phyloP scores from a whole-genome alignment of 2,329 filamentous ascomycete species.

The Didymella arachidicola region DNA sequence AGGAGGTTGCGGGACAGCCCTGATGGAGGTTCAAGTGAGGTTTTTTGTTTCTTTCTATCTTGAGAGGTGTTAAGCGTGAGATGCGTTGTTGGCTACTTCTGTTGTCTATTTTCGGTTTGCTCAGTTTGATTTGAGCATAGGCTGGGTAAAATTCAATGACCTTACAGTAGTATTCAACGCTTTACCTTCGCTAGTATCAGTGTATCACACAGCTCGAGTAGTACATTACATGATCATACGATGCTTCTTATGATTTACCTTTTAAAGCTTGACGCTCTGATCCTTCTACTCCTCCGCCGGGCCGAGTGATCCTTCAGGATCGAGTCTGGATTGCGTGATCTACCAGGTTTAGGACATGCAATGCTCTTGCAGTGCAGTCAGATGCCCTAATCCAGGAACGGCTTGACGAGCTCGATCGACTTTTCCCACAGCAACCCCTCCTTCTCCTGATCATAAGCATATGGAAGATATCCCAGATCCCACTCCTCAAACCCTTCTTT shows the following conservation, averaged over 20 bases:
- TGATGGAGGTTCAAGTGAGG: background rate
- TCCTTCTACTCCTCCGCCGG: background rate
- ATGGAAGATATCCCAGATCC: background rate
- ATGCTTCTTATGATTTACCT: background rate
- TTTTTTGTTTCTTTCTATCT: background rate
- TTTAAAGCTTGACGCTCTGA: background rate
- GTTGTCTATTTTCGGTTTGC: background rate
- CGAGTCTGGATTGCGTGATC: background rate
- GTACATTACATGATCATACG: background rate
- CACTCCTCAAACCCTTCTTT: background rate
- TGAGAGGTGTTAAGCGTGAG: too few species aligned
- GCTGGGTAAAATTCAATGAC: background rate
- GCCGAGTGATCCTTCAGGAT: background rate
- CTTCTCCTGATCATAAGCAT: background rate
- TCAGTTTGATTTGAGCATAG: background rate
- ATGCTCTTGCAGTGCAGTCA: background rate
- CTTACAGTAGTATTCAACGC: background rate
- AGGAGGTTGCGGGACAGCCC: slow-evolving; percentile 4
- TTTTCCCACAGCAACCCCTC: background rate
- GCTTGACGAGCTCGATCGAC: background rate
- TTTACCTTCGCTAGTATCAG: background rate
- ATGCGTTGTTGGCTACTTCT: background rate
- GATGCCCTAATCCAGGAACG: background rate
- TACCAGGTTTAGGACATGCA: background rate
- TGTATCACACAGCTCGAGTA: background rate